phyloP scores from a whole-genome alignment of 2,329 filamentous ascomycete genomes.

The Talaromyces atroroseus region DNA sequence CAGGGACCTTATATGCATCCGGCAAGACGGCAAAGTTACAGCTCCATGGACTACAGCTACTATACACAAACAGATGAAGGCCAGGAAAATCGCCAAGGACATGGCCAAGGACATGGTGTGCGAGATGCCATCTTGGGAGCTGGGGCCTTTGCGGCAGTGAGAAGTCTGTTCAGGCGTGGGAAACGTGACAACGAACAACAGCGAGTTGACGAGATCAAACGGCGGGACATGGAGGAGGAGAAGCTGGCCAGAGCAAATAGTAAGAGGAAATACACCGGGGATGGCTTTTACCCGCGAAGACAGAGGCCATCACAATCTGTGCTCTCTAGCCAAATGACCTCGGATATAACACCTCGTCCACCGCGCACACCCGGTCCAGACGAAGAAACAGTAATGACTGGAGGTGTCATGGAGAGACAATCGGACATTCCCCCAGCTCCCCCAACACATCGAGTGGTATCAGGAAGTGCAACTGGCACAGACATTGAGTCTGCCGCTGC shows the following conservation, averaged over 20 bases:
- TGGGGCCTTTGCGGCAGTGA: conserved; percentile 57
- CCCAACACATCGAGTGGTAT: conserved; percentile 27
- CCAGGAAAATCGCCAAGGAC: conserved; percentile 36
- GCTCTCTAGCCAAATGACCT: conserved; percentile 33
- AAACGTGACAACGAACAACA: conserved; percentile 53
- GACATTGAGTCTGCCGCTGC: conserved; percentile 27
- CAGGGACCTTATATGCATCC: conserved; percentile 24
- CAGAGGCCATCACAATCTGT: conserved; percentile 28
- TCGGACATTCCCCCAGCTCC: conserved; percentile 36
- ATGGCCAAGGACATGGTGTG: conserved; percentile 40
- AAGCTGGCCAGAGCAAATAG: conserved; percentile 49
- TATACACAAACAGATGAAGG: conserved; percentile 38
- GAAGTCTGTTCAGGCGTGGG: conserved; percentile 58
- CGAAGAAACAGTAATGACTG: conserved; percentile 30
- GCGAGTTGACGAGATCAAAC: conserved; percentile 51
- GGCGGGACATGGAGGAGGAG: conserved; percentile 50
- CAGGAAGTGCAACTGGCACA: conserved; percentile 14
- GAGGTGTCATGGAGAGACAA: conserved; percentile 23
- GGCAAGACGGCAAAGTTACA: conserved; percentile 17
- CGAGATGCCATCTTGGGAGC: conserved; percentile 60
- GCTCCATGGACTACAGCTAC: conserved; percentile 31
- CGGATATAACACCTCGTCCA: conserved; percentile 24
- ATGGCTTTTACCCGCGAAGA: conserved; percentile 45
- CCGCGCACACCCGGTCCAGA: conserved; percentile 24
- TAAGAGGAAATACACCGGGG: conserved; percentile 63